Evolutionary conservation across 2,329 filamentous ascomycete species (phyloP).

Genomic region (Talaromyces sp.): DNA sequence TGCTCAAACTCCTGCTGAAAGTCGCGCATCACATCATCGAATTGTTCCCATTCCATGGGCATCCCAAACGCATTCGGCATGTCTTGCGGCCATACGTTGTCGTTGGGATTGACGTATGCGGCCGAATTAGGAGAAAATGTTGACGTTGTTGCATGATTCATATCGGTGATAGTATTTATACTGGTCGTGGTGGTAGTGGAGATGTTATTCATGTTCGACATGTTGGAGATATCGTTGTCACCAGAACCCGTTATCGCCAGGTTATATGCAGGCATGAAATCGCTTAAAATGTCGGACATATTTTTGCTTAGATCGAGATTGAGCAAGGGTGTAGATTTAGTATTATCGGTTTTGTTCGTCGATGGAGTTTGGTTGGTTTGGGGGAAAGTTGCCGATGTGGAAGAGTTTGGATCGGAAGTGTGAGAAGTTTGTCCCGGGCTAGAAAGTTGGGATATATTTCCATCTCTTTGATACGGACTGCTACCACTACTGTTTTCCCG

Average conservation of each 20-base stretch:
- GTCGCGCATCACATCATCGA: constrained; percentile 41
- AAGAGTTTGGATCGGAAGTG: neutral
- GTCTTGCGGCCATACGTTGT: neutral
- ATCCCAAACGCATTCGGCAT: constrained; percentile 17
- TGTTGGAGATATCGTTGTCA: neutral
- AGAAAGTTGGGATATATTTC: neutral
- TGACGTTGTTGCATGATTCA: neutral
- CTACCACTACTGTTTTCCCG: neutral
- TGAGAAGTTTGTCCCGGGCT: constrained; percentile 9
- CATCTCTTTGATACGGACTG: neutral
- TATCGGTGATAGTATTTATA: neutral
- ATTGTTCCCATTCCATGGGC: constrained; percentile 35
- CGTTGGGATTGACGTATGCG: neutral
- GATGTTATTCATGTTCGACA: neutral
- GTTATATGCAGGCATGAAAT: constrained; percentile 34
- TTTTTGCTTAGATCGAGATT: constrained; percentile 30
- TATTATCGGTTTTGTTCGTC: neutral
- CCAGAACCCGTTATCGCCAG: constrained; percentile 20
- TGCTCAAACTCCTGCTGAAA: constrained; percentile 38
- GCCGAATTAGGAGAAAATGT: neutral
- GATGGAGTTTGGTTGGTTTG: neutral
- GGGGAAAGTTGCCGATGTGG: neutral
- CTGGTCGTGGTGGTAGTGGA: neutral
- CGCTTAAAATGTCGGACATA: constrained; percentile 26
- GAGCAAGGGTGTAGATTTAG: constrained; percentile 13